Evolutionary conservation across 495 filamentous ascomycete genomes (phyloP).

Genomic region (Penicillium paradoxum): DNA sequence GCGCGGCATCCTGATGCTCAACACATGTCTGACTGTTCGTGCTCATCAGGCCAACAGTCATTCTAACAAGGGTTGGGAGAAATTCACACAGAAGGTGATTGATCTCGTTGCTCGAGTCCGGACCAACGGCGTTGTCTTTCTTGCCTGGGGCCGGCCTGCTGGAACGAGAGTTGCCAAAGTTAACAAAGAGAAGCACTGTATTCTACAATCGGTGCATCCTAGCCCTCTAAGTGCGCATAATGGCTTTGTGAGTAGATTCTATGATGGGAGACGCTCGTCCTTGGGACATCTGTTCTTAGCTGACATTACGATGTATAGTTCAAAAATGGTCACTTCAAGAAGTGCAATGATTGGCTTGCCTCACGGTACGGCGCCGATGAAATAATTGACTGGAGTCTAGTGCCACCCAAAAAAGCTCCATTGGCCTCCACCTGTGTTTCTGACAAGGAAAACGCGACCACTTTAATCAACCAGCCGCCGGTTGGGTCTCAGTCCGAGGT

Average conservation of each 20-base stretch:
- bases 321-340: constrained; percentile 78
- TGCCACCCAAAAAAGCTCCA: constrained; percentile 24
- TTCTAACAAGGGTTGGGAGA: constrained; percentile 81
- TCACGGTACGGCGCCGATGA: constrained; percentile 68
- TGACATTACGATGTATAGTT: constrained; percentile 46
- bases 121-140: constrained; percentile 78
- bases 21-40: constrained; percentile 87
- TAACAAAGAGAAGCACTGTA: constrained; percentile 64
- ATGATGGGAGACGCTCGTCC: neutral
- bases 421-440: constrained; percentile 7
- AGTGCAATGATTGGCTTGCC: constrained; percentile 85
- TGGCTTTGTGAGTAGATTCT: constrained; percentile 57
- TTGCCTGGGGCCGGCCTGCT: constrained; percentile 87
- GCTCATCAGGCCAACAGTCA: constrained; percentile 83
- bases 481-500: constrained; percentile 1
- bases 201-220: constrained; percentile 83
- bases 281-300: constrained; percentile 20
- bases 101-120: constrained; percentile 74
- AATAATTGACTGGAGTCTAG: constrained; percentile 84
- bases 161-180: constrained; percentile 66
- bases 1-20: constrained; percentile 83
- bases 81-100: constrained; percentile 84
- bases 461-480: constrained; percentile 5
- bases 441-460: constrained; percentile 19
- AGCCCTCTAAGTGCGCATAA: constrained; percentile 76